Percentiles rank a stretch among this genome's conserved stretches.
These are phyloP conservation scores for Eucalyptus pauciflora DNA, from an alignment of 345 rosid species.

Conservation along the genomic window DNA sequence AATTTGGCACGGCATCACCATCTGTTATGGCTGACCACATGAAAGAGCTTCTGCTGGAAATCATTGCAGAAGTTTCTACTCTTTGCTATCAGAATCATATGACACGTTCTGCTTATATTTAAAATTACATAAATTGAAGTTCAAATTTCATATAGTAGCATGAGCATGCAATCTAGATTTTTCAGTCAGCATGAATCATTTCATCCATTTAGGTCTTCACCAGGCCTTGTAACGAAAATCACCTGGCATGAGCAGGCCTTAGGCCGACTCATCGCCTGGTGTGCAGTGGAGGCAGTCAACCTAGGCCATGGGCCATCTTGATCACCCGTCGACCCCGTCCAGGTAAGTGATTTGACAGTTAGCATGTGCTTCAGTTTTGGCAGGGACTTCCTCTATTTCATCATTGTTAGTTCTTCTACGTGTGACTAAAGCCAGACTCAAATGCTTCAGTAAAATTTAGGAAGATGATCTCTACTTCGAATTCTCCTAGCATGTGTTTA, in stretches of 20 bases:
- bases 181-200: neutral
- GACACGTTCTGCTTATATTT: neutral
- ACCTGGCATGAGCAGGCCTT: neutral
- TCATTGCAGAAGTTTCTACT: neutral
- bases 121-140: neutral
- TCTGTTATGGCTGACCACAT: neutral
- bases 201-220: neutral
- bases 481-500: neutral
- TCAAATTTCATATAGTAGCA: neutral
- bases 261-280: neutral
- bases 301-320: conserved; percentile 1
- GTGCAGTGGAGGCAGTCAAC: conserved; percentile 6
- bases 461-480: neutral
- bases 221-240: neutral
- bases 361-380: neutral
- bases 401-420: neutral
- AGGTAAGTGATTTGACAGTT: neutral
- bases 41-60: neutral
- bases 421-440: neutral
- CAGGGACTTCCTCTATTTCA: neutral
- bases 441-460: neutral
- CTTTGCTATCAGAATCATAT: neutral
- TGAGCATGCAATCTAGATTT: neutral
- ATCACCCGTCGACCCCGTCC: conserved; percentile 9
- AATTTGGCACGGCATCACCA: neutral